Percentiles rank a stretch among this genome's conserved stretches.
Conservation (phyloP, 768 basidiomycete species). For the Suillus sp. region DNA sequence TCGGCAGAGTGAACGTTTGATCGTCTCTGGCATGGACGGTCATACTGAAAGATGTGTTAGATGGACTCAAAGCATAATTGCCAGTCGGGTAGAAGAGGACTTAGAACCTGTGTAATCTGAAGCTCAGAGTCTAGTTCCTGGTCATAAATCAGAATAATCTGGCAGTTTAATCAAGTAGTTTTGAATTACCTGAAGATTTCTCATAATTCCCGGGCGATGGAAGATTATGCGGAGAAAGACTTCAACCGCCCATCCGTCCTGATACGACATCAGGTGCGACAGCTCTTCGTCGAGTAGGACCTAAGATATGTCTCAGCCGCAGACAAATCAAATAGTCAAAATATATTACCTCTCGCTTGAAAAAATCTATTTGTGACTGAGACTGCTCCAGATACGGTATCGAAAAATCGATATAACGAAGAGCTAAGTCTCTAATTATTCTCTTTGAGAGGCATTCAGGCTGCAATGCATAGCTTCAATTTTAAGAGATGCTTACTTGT, state of each 20-base stretch:
- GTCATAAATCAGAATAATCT: background rate
- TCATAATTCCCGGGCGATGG: background rate
- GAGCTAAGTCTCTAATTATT: background rate
- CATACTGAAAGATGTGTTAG: background rate
- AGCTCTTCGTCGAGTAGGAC: background rate
- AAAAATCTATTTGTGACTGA: background rate
- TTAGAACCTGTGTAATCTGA: background rate
- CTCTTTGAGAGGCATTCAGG: background rate
- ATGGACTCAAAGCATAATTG: background rate
- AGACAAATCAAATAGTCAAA: background rate
- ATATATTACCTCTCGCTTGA: constrained; percentile 6
- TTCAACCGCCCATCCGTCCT: background rate
- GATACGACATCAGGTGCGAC: background rate
- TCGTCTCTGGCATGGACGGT: background rate
- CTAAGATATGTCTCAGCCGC: background rate
- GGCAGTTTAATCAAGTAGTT: too few species aligned
- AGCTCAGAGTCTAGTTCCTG: background rate
- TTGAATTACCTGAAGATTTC: background rate
- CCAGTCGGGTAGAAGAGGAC: background rate
- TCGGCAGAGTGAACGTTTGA: background rate
- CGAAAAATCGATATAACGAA: constrained; percentile 6
- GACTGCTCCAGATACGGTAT: background rate
- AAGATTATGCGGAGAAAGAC: background rate
- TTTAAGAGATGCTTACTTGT: background rate
- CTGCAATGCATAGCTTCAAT: too few species aligned